Percentiles rank a stretch among this genome's conserved stretches.
These are phyloP conservation scores for Eutypa lata DNA, from an alignment of 2,329 filamentous ascomycete species.

Conservation along the genomic window DNA sequence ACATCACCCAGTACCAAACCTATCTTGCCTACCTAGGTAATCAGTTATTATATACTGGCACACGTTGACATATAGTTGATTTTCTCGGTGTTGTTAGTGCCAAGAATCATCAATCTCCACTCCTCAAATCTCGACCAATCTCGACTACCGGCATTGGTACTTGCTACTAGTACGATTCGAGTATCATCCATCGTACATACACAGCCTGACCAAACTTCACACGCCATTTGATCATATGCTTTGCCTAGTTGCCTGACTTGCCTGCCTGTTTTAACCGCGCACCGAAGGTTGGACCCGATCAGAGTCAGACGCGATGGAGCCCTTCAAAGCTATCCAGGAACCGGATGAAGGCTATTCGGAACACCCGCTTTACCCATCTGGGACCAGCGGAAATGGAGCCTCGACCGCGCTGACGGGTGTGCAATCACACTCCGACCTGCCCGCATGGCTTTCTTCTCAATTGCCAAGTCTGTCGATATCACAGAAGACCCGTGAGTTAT, in stretches of 20 bases:
- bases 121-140: neutral
- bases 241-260: neutral
- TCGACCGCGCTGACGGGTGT: slow-evolving; percentile 32
- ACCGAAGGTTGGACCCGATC: neutral
- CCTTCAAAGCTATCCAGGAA: slow-evolving; percentile 51
- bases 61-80: neutral
- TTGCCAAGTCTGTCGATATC: slow-evolving; percentile 46
- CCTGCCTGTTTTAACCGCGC: neutral
- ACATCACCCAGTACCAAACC: too few species aligned
- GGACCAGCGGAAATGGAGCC: slow-evolving; percentile 25
- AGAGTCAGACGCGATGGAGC: slow-evolving; percentile 34
- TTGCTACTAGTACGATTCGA: neutral
- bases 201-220: neutral
- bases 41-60: neutral
- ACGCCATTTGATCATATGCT: neutral
- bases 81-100: neutral
- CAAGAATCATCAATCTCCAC: neutral
- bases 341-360: slow-evolving; percentile 88
- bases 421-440: slow-evolving; percentile 41
- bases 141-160: neutral
- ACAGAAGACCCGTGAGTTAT: slow-evolving; percentile 46
- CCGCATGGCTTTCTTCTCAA: slow-evolving; percentile 48
- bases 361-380: slow-evolving; percentile 55
- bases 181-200: too few species aligned
- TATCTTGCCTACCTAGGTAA: too few species aligned